A percentile compares a stretch with the other conserved stretches of the same genome.
phyloP scores from a whole-genome alignment of 129 eudicot species.

The Artemisia annua region DNA sequence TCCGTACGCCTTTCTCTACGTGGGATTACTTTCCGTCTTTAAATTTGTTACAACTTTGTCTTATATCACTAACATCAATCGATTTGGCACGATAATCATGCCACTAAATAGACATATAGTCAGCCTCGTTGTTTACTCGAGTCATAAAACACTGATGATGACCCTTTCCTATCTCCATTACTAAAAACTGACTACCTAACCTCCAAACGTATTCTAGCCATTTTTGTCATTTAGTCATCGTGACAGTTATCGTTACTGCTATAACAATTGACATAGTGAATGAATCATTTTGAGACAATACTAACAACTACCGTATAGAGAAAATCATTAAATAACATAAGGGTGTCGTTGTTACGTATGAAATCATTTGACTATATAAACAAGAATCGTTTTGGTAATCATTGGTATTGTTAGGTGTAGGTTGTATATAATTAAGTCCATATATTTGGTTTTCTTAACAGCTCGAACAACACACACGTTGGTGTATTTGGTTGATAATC shows the following conservation, averaged over 20 bases:
- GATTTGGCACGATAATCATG: slow-evolving; percentile 14
- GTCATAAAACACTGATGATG: not conserved
- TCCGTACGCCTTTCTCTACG: not conserved
- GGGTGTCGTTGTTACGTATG: slow-evolving; percentile 18
- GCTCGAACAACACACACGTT: slow-evolving; percentile 9
- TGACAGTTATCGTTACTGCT: not conserved
- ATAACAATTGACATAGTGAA: not conserved
- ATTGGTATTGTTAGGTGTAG: slow-evolving; percentile 35
- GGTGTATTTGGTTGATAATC: not conserved
- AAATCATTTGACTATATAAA: slow-evolving; percentile 1
- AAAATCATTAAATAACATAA: not conserved
- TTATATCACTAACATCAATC: not conserved
- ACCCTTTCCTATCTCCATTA: not conserved
- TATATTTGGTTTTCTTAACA: slow-evolving; percentile 26
- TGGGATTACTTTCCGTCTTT: slow-evolving; percentile 7
- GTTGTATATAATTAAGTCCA: slow-evolving; percentile 21
- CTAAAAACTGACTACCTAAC: not conserved
- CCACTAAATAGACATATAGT: not conserved
- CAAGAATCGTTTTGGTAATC: slow-evolving; percentile 27
- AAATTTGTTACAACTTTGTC: not conserved
- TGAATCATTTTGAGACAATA: not conserved
- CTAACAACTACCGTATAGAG: not conserved
- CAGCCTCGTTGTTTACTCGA: not conserved
- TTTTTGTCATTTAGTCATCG: not conserved
- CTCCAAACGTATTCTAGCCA: not conserved